Conservation (phyloP, 306 rosid genomes). For the Myrica gale region DNA sequence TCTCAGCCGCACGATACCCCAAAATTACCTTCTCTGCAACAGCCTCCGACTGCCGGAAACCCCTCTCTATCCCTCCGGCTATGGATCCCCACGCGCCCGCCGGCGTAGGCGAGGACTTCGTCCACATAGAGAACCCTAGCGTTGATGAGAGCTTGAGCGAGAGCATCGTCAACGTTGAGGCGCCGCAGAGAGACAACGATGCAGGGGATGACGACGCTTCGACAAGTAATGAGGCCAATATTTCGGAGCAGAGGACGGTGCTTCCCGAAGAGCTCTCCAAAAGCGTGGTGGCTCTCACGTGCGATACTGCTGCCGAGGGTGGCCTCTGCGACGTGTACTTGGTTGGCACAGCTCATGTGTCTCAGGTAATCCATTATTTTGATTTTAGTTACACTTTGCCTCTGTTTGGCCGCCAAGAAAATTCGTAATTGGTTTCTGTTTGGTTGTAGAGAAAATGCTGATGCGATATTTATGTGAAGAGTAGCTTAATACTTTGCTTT, state of each 20-base stretch:
- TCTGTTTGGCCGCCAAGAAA: conserved; percentile 7
- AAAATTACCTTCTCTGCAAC: conserved; percentile 8
- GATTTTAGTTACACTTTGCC: conserved; percentile 2
- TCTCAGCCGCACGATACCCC: conserved; percentile 28
- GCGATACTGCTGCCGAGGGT: conserved; percentile 63
- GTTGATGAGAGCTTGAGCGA: conserved; percentile 62
- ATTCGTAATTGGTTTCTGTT: not conserved
- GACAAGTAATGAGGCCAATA: conserved; percentile 24
- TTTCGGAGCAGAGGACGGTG: conserved; percentile 31
- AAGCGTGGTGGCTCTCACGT: conserved; percentile 65
- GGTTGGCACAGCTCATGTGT: conserved; percentile 93
- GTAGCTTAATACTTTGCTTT: not conserved
- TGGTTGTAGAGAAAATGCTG: conserved; percentile 4
- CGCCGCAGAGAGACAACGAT: conserved; percentile 27
- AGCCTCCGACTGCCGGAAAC: conserved; percentile 21
- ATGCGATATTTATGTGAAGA: not conserved
- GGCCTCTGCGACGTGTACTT: conserved; percentile 76
- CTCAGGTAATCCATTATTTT: conserved; percentile 50
- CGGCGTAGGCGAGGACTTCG: conserved; percentile 54
- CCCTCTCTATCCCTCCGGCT: conserved; percentile 19
- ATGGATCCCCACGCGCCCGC: conserved; percentile 57
- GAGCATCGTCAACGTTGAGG: conserved; percentile 70
- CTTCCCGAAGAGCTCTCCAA: conserved; percentile 73
- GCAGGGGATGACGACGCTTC: conserved; percentile 17
- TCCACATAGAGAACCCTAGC: conserved; percentile 66